These are phyloP conservation scores for Candida tibetensis DNA, from an alignment of 805 yeast genomes.

Conservation along the genomic window DNA sequence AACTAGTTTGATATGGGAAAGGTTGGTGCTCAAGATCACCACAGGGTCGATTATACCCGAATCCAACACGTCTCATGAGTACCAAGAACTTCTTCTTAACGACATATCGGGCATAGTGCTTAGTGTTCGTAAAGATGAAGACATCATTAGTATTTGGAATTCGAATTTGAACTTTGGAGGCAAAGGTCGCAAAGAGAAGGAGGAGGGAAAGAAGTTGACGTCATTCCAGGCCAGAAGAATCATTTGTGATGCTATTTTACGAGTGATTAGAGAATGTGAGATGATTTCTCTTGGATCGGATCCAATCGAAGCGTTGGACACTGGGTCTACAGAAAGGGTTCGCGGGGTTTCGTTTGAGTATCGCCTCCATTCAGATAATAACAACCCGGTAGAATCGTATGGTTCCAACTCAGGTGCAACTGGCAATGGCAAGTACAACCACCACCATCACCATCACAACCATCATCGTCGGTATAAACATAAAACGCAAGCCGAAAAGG, in stretches of 20 bases:
- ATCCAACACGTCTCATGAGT: slow-evolving; percentile 26
- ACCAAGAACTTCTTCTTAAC: slow-evolving; percentile 38
- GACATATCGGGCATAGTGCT: slow-evolving; percentile 61
- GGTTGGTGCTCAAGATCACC: slow-evolving; percentile 49
- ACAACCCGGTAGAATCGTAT: slow-evolving; percentile 9
- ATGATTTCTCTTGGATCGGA: slow-evolving; percentile 37
- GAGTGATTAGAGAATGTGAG: slow-evolving; percentile 49
- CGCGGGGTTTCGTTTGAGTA: slow-evolving; percentile 47
- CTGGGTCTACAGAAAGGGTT: slow-evolving; percentile 40
- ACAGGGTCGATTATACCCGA: slow-evolving; percentile 50
- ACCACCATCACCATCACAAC: slow-evolving; percentile 6
- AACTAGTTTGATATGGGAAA: slow-evolving; percentile 51
- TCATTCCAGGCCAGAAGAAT: slow-evolving; percentile 45
- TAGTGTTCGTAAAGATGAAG: slow-evolving; percentile 58
- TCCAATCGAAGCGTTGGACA: slow-evolving; percentile 28
- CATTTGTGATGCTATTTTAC: slow-evolving; percentile 45
- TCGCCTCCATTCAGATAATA: slow-evolving; percentile 43
- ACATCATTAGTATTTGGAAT: slow-evolving; percentile 62
- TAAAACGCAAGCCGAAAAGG: slow-evolving; percentile 2
- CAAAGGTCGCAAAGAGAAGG: slow-evolving; percentile 19
- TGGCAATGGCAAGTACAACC: slow-evolving; percentile 5
- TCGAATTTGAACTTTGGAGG: slow-evolving; percentile 40
- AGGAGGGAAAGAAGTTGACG: slow-evolving; percentile 31
- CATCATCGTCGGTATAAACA: slow-evolving; percentile 6
- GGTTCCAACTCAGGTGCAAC: slow-evolving; percentile 2